phyloP scores from a whole-genome alignment of 2,329 filamentous ascomycete genomes.

The Diaporthe capsici region DNA sequence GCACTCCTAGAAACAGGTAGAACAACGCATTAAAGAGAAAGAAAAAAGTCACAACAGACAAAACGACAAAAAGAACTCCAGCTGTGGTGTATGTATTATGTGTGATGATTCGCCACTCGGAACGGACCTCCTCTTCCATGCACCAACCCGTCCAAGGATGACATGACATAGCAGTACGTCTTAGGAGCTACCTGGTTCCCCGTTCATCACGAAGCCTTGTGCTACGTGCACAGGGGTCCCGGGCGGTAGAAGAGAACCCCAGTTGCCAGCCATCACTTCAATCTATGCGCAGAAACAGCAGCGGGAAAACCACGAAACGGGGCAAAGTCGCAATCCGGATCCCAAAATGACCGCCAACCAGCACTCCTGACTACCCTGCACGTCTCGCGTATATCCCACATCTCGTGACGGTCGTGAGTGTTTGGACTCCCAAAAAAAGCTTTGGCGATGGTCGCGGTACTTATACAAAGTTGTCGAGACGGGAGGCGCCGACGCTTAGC shows the following conservation, averaged over 20 bases:
- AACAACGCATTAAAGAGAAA: slow-evolving; percentile 28
- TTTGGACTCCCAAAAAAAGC: slow-evolving; percentile 28
- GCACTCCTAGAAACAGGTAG: slow-evolving; percentile 34
- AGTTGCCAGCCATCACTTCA: slow-evolving; percentile 39
- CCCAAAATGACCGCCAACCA: slow-evolving; percentile 29
- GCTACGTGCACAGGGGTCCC: slow-evolving; percentile 30
- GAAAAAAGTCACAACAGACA: slow-evolving; percentile 33
- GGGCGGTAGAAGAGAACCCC: slow-evolving; percentile 34
- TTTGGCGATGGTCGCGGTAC: slow-evolving; percentile 37
- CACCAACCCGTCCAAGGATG: slow-evolving; percentile 30
- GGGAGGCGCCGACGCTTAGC: slow-evolving; percentile 70
- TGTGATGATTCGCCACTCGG: slow-evolving; percentile 39
- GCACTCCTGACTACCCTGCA: slow-evolving; percentile 37
- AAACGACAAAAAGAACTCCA: slow-evolving; percentile 37
- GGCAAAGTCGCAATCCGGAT: slow-evolving; percentile 36
- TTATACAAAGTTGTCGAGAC: slow-evolving; percentile 40
- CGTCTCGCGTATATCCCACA: slow-evolving; percentile 39
- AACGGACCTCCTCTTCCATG: slow-evolving; percentile 14
- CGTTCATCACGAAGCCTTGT: slow-evolving; percentile 37
- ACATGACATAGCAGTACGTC: slow-evolving; percentile 33
- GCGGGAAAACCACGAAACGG: slow-evolving; percentile 34
- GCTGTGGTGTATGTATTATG: slow-evolving; percentile 42
- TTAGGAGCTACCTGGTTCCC: slow-evolving; percentile 37
- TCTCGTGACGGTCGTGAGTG: slow-evolving; percentile 42
- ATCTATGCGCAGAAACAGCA: slow-evolving; percentile 41